Evolutionary conservation across 805 yeast species (phyloP).

Genomic region (Cyberlindnera euphorbiae): DNA sequence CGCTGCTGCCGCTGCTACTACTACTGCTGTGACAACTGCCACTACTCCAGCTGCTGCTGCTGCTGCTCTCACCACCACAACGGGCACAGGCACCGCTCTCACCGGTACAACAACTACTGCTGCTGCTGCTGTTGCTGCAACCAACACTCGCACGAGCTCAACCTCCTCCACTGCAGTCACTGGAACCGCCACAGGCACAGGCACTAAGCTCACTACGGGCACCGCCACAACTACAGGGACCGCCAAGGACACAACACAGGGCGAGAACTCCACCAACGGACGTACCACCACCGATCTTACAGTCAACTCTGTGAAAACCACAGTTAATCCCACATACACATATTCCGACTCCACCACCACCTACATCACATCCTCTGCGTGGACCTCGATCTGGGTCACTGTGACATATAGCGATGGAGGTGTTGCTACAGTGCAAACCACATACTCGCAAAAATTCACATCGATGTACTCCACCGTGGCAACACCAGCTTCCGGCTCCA

Average conservation of each 20-base stretch:
- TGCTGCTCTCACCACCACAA: background rate
- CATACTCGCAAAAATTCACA: conserved; percentile 51
- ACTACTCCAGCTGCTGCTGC: conserved; percentile 6
- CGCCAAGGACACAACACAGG: conserved; percentile 15
- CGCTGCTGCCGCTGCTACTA: conserved; percentile 2
- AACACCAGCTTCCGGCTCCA: conserved; percentile 53
- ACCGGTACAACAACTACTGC: background rate
- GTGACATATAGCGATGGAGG: conserved; percentile 42
- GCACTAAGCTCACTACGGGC: no score
- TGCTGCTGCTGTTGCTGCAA: conserved; percentile 1
- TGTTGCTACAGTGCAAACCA: conserved; percentile 39
- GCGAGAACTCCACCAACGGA: conserved; percentile 6
- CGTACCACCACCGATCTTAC: conserved; percentile 21
- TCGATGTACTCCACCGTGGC: conserved; percentile 42
- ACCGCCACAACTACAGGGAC: conserved; percentile 12
- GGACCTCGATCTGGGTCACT: conserved; percentile 48
- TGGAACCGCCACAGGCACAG: conserved; percentile 10
- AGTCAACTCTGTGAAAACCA: conserved; percentile 6
- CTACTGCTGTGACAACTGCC: conserved; percentile 4
- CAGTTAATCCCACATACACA: conserved; percentile 25
- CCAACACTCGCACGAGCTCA: conserved; percentile 1
- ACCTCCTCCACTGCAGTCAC: conserved; percentile 7
- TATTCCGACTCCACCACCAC: conserved; percentile 28
- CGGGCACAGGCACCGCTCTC: conserved; percentile 9
- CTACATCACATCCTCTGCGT: conserved; percentile 26